phyloP scores from a whole-genome alignment of 2,329 filamentous ascomycete species.

The Trichoderma pleuroti region DNA sequence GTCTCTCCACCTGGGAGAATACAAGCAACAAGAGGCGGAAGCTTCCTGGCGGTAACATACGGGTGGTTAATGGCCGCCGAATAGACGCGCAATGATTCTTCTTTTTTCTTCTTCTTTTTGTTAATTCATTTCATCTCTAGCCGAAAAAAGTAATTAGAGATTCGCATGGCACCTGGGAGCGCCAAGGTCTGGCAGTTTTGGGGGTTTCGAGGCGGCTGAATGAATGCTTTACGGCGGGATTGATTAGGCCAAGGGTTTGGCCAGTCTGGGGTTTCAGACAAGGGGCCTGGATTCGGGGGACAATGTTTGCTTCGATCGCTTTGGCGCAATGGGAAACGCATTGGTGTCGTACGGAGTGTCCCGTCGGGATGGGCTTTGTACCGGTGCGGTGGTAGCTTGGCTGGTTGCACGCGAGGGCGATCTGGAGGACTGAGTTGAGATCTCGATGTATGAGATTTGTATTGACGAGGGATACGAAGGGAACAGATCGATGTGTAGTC shows the following conservation, averaged over 20 bases:
- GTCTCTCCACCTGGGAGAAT: neutral
- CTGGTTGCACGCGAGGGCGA: neutral
- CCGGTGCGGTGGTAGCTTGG: neutral
- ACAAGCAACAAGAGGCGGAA: slow-evolving; percentile 15
- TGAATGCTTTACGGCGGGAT: neutral
- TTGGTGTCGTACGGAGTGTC: neutral
- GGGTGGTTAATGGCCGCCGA: neutral
- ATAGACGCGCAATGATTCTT: neutral
- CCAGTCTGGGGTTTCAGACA: neutral
- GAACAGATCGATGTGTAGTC: neutral
- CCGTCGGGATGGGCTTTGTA: neutral
- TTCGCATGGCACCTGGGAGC: neutral
- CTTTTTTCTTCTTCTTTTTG: neutral
- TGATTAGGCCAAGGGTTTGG: neutral
- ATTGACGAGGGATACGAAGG: neutral
- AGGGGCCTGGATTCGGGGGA: neutral
- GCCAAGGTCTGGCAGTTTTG: neutral
- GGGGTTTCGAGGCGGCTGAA: neutral
- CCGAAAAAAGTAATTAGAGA: neutral
- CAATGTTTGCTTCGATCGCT: neutral
- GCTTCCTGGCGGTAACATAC: neutral
- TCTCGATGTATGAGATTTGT: neutral
- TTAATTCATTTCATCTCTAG: neutral
- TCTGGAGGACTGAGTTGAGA: neutral
- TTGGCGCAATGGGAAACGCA: neutral